Evolutionary conservation across 2,329 filamentous ascomycete species (phyloP).

Genomic region (Chrysosphaeria jannelii): DNA sequence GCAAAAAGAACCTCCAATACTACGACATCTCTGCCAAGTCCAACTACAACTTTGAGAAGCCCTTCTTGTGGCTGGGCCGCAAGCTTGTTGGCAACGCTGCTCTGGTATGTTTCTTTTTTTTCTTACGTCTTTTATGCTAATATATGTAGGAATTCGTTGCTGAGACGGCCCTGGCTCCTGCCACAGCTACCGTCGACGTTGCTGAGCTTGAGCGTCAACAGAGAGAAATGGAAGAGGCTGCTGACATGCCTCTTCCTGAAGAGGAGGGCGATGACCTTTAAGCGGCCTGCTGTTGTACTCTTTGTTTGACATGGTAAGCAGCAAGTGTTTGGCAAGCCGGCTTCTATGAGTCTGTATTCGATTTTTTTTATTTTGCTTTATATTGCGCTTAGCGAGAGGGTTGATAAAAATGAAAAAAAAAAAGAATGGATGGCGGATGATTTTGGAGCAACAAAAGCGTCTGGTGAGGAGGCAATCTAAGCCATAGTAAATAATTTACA

Average conservation of each 20-base stretch:
- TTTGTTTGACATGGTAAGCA: no score
- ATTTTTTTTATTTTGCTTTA: neutral
- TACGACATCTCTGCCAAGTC: slow-evolving; percentile 99
- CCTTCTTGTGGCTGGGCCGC: slow-evolving; percentile 95
- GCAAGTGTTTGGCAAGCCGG: no score
- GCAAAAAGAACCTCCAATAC: slow-evolving; percentile 99
- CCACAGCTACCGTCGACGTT: slow-evolving; percentile 71
- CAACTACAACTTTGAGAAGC: slow-evolving; percentile 99
- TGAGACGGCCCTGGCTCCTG: slow-evolving; percentile 75
- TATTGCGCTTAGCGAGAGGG: neutral
- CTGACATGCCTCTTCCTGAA: slow-evolving; percentile 62
- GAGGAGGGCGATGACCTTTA: slow-evolving; percentile 50
- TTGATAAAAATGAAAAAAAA: slow-evolving; percentile 1
- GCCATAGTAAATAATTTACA: no score
- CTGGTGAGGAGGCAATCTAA: no score
- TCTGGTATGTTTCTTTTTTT: slow-evolving; percentile 26
- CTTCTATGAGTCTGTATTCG: no score
- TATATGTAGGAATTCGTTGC: slow-evolving; percentile 65
- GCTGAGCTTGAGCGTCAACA: slow-evolving; percentile 54
- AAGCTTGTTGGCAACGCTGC: slow-evolving; percentile 88
- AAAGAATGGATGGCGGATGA: no score
- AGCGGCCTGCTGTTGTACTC: slow-evolving; percentile 6
- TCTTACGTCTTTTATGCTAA: slow-evolving; percentile 6
- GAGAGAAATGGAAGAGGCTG: slow-evolving; percentile 64
- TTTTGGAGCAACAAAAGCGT: no score